Evolutionary conservation across 176 grass and related monocot genomes (phyloP).

Genomic region (Ananas comosus): DNA sequence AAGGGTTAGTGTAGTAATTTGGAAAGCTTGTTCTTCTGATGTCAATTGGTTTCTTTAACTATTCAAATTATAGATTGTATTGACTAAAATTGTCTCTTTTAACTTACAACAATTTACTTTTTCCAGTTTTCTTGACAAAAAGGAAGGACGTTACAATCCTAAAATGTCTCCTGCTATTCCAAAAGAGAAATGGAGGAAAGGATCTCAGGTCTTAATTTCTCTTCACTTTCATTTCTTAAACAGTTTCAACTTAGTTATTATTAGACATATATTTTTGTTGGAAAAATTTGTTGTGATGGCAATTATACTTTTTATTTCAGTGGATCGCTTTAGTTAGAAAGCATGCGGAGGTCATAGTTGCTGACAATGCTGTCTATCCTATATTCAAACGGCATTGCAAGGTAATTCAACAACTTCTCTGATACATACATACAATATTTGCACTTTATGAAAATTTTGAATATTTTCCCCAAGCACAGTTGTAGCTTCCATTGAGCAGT

Average conservation of each 20-base stretch:
- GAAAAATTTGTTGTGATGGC: slow-evolving; percentile 10
- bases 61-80: slow-evolving; percentile 7
- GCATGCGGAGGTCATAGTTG: slow-evolving; percentile 60
- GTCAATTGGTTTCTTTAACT: slow-evolving; percentile 1
- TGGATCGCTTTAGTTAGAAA: slow-evolving; percentile 76
- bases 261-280: slow-evolving; percentile 10
- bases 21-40: slow-evolving; percentile 6
- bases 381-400: slow-evolving; percentile 85
- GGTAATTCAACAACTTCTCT: slow-evolving; percentile 29
- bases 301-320: slow-evolving; percentile 47
- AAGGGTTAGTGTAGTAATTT: slow-evolving; percentile 3
- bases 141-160: slow-evolving; percentile 63
- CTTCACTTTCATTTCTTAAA: slow-evolving; percentile 7
- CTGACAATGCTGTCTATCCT: slow-evolving; percentile 56
- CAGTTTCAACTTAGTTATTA: neutral
- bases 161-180: slow-evolving; percentile 76
- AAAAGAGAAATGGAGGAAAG: slow-evolving; percentile 93
- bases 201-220: slow-evolving; percentile 75
- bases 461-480: neutral
- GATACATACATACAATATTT: neutral
- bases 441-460: neutral
- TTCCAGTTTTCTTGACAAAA: slow-evolving; percentile 75
- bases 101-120: slow-evolving; percentile 15
- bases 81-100: slow-evolving; percentile 7
- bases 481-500: neutral